Conservation (phyloP, 208 protist species). For the Leishmania martiniquensis region DNA sequence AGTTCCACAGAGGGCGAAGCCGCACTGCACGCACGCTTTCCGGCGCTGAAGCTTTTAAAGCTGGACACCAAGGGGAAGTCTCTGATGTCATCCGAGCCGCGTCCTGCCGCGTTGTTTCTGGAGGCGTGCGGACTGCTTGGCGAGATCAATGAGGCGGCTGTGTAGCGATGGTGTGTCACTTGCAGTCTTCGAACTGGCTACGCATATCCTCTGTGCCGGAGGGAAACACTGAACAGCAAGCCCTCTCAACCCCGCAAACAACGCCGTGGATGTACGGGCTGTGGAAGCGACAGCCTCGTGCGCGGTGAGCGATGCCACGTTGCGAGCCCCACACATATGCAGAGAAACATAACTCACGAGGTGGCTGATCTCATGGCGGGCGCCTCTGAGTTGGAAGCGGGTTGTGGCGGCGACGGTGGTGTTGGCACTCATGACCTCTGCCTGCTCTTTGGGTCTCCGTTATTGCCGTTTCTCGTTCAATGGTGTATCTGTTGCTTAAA, state of each 20-base stretch:
- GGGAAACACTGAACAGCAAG: background rate
- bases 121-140: constrained; percentile 53
- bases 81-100: constrained; percentile 18
- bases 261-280: background rate
- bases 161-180: background rate
- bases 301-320: too few species aligned
- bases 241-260: background rate
- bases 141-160: constrained; percentile 32
- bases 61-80: constrained; percentile 32
- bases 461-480: background rate
- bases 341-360: background rate
- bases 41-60: constrained; percentile 34
- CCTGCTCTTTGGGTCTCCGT: background rate
- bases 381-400: too few species aligned
- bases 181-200: background rate
- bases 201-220: background rate
- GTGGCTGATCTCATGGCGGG: background rate
- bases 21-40: constrained; percentile 36
- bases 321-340: background rate
- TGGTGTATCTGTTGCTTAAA: background rate
- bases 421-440: background rate
- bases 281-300: background rate
- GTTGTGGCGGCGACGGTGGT: background rate
- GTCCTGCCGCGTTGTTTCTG: constrained; percentile 38
- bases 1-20: constrained; percentile 32